phyloP scores from a whole-genome alignment of 352 stramenopile genomes.

The Stephanocyclus meneghinianus region DNA sequence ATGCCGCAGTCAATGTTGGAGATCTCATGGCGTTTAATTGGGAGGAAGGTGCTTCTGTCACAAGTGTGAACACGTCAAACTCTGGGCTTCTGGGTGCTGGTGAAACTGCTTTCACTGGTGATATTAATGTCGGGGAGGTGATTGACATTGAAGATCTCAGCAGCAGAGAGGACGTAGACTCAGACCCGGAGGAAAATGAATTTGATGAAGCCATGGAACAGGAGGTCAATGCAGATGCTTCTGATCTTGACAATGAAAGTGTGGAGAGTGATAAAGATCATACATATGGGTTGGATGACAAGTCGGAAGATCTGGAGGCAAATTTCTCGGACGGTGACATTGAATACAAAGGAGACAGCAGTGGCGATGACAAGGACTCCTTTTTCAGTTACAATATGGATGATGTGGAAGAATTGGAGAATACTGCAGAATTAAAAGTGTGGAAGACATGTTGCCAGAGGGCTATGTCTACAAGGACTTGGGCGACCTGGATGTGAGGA shows the following conservation, averaged over 20 bases:
- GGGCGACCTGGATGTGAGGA: too few species aligned
- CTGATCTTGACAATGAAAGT: background rate
- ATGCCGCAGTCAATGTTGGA: background rate
- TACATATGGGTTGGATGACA: background rate
- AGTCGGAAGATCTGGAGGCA: background rate
- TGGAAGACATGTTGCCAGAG: too few species aligned
- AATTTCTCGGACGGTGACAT: too few species aligned
- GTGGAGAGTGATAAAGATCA: background rate
- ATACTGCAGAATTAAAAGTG: too few species aligned
- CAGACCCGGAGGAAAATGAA: background rate
- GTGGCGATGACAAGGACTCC: background rate
- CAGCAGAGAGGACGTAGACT: background rate
- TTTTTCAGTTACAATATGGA: too few species aligned
- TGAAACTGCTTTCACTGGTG: background rate
- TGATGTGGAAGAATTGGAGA: too few species aligned
- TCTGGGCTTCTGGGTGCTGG: background rate
- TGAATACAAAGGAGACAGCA: background rate
- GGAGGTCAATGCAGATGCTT: background rate
- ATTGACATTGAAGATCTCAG: background rate
- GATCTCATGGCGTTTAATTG: background rate
- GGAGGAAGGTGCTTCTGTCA: background rate
- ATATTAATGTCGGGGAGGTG: background rate
- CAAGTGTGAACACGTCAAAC: background rate
- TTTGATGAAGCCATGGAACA: background rate
- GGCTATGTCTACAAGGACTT: too few species aligned